Conservation (phyloP, 2,329 filamentous ascomycete genomes). For the Fusarium humuli region DNA sequence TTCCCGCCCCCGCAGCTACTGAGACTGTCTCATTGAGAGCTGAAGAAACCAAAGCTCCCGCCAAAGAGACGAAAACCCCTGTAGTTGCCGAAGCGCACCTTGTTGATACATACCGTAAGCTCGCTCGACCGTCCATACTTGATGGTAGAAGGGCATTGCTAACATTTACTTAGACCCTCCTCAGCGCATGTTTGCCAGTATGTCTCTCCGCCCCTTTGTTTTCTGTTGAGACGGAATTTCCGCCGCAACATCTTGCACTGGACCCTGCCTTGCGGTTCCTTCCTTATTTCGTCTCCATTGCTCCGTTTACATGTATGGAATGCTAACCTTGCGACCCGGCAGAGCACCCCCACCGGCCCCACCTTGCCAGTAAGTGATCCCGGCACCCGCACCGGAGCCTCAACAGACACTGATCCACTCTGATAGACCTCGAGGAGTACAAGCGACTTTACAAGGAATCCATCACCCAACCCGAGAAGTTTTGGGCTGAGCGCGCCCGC, state of each 20-base stretch:
- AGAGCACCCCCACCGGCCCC: constrained; percentile 78
- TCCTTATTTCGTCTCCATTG: constrained; percentile 24
- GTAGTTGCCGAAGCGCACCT: constrained; percentile 81
- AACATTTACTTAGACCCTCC: constrained; percentile 64
- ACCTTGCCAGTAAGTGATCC: constrained; percentile 68
- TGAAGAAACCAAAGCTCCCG: constrained; percentile 12
- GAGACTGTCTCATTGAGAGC: constrained; percentile 25
- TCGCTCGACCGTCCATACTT: background rate
- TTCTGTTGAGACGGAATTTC: constrained; percentile 20
- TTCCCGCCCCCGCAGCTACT: constrained; percentile 32
- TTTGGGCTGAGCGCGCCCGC: constrained; percentile 88
- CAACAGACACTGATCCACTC: constrained; percentile 42
- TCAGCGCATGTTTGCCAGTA: constrained; percentile 75
- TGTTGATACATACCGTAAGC: constrained; percentile 78
- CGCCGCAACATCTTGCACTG: constrained; percentile 8
- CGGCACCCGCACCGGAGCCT: constrained; percentile 40
- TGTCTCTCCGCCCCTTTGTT: constrained; percentile 46
- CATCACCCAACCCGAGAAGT: constrained; percentile 87
- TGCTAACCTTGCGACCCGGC: constrained; percentile 54
- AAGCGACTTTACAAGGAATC: constrained; percentile 81
- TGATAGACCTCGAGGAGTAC: constrained; percentile 72
- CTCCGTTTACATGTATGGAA: constrained; percentile 27
- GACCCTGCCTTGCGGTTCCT: constrained; percentile 15
- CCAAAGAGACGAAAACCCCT: constrained; percentile 55
- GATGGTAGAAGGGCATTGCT: constrained; percentile 28